A percentile compares a stretch with the other conserved stretches of the same genome.
Evolutionary conservation across 2,329 filamentous ascomycete species (phyloP).

Genomic region (Corniculantispora saksenae): DNA sequence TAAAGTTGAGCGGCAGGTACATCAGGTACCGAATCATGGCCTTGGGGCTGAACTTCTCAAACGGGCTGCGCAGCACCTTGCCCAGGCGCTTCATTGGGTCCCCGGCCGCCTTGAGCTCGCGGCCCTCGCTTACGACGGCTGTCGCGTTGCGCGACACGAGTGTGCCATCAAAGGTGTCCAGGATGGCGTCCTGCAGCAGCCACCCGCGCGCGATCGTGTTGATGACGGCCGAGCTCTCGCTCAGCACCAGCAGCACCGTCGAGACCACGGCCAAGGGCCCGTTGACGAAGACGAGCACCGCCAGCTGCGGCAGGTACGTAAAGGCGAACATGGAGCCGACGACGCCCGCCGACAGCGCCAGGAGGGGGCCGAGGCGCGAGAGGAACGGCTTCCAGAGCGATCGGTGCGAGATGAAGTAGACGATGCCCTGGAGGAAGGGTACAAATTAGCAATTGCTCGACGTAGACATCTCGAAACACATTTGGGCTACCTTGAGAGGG

Average conservation of each 20-base stretch:
- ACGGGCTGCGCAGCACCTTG: conserved; percentile 58
- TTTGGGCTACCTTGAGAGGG: conserved; percentile 64
- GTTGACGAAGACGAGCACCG: conserved; percentile 79
- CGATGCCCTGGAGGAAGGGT: conserved; percentile 49
- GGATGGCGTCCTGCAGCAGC: conserved; percentile 76
- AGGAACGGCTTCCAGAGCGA: conserved; percentile 61
- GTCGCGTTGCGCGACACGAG: conserved; percentile 53
- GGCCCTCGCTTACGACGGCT: conserved; percentile 70
- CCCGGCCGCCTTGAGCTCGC: conserved; percentile 66
- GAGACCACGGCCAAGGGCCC: conserved; percentile 78
- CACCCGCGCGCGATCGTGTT: conserved; percentile 65
- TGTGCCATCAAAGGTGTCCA: conserved; percentile 86
- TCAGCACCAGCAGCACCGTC: conserved; percentile 67
- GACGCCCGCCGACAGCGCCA: conserved; percentile 71
- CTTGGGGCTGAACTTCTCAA: conserved; percentile 57
- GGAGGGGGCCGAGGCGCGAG: conserved; percentile 57
- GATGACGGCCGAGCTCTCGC: conserved; percentile 60
- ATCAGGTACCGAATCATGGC: conserved; percentile 77
- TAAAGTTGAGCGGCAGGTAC: conserved; percentile 89
- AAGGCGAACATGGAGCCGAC: conserved; percentile 83
- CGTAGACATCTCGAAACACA: too few relatives aligned
- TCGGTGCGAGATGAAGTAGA: conserved; percentile 59
- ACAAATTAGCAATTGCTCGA: too few relatives aligned
- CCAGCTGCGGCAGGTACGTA: conserved; percentile 82
- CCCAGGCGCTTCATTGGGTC: conserved; percentile 60